Conservation (phyloP, 2,329 filamentous ascomycete genomes). For the Erysiphe neolycopersici region DNA sequence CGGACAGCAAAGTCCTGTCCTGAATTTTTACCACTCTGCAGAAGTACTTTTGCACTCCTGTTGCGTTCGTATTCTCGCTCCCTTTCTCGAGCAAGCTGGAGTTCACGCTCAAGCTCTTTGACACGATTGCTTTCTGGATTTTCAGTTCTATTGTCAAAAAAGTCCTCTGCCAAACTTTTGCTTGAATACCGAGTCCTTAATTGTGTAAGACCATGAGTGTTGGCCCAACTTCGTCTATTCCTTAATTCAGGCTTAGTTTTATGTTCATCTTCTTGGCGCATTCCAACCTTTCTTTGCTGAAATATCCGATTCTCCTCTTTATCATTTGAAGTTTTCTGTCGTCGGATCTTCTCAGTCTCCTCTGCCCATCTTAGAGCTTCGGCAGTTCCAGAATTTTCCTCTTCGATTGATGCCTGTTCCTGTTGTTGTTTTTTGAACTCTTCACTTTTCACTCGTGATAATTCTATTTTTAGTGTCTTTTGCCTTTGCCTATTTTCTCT, state of each 20-base stretch:
- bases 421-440: conserved; percentile 22
- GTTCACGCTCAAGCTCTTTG: conserved; percentile 49
- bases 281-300: conserved; percentile 52
- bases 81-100: conserved; percentile 39
- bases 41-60: conserved; percentile 19
- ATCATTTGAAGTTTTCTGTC: conserved; percentile 29
- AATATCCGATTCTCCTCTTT: conserved; percentile 46
- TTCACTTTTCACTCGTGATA: conserved; percentile 26
- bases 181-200: conserved; percentile 66
- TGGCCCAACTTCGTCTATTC: conserved; percentile 34
- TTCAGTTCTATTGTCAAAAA: conserved; percentile 15
- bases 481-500: conserved; percentile 45
- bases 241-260: conserved; percentile 43
- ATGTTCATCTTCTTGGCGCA: conserved; percentile 51
- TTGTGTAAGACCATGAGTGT: conserved; percentile 33
- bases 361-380: conserved; percentile 43
- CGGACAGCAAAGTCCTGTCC: not conserved
- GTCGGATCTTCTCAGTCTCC: conserved; percentile 30
- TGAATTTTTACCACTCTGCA: conserved; percentile 1
- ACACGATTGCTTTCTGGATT: conserved; percentile 38
- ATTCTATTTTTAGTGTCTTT: conserved; percentile 30
- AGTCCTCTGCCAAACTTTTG: conserved; percentile 25
- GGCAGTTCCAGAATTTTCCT: conserved; percentile 30
- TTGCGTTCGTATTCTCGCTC: conserved; percentile 37
- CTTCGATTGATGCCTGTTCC: conserved; percentile 26